Evolutionary conservation across 768 basidiomycete genomes (phyloP), one percentile per base, ranked within the genome.

Genomic region (Lactifluus volemus): DNA sequence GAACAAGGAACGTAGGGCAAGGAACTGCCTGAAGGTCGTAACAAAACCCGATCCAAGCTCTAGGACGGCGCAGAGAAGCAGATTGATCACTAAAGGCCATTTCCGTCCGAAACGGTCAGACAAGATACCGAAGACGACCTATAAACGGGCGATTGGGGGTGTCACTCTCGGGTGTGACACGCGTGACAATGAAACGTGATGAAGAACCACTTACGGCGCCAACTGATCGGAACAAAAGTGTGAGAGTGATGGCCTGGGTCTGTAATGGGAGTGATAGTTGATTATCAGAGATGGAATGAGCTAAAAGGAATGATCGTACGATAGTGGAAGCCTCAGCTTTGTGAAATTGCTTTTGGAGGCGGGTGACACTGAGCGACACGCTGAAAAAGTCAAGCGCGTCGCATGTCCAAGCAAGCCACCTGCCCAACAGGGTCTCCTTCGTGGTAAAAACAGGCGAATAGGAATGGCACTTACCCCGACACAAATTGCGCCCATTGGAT

Each of bases 81-180:
- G 77, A 70, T 93, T 94, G 66, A 68, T 63, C 25, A 96, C 83
- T 6, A 95, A 78, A 6, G 94, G 93, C 93, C 93, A 98, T 78
- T 95, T 96, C 21, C 95, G 82, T 4, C 95, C 95, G 70, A 78
- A 96, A 2, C 95, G 83, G 70, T 97, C 95, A 3, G 88, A 89
- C 25, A 87, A 67, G 39, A 93, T 70, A 53, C 93, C 93, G 65
- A 96, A 94, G 66, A 93, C 75, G 54, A 92, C 61, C 75, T 75
- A 42, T 21, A 58, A 39, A 36, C 34, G 34, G 34, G n/a, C n/a
- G 36, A 2, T 38, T 38, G n/a, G 36, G 11, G 8, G 11, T 8
- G 11, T 9, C 36, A 38, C 36, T 32, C 32, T 7, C 3, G 9
- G 9, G 32, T 8, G 44, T 45, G 44, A 45, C 44, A 21, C 9